Evolutionary conservation across 176 grass and related monocot genomes (phyloP).

Genomic region (Musa acuminata): DNA sequence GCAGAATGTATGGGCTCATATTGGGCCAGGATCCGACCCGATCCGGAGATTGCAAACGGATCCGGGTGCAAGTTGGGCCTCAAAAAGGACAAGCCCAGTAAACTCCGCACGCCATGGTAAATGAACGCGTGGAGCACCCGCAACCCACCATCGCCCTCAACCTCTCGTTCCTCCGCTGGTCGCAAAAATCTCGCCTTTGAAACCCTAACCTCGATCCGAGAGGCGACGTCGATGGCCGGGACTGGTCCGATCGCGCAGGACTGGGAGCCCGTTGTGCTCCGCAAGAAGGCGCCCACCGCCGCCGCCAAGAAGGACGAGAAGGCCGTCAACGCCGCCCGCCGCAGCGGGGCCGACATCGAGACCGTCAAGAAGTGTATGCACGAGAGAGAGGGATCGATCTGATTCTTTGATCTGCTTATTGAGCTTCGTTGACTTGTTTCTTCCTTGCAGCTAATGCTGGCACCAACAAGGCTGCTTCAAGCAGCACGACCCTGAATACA

Average conservation of each 20-base stretch:
- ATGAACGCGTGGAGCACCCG: too few relatives aligned
- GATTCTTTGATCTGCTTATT: background rate
- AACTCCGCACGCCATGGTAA: too few relatives aligned
- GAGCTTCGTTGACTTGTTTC: background rate
- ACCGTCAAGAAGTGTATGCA: constrained; percentile 56
- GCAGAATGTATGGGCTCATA: too few relatives aligned
- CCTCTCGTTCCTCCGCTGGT: background rate
- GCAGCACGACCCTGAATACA: constrained; percentile 48
- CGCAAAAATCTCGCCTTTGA: background rate
- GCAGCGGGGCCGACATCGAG: constrained; percentile 68
- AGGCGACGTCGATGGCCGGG: constrained; percentile 36
- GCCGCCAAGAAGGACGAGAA: constrained; percentile 80
- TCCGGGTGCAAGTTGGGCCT: too few relatives aligned
- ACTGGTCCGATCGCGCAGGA: constrained; percentile 64
- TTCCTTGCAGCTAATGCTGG: constrained; percentile 49
- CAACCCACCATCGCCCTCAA: background rate
- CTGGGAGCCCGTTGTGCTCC: constrained; percentile 74
- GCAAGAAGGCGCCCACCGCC: constrained; percentile 58
- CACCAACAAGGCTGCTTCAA: constrained; percentile 50
- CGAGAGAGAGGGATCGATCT: background rate
- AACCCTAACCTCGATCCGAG: background rate
- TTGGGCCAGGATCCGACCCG: too few relatives aligned
- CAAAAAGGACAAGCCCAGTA: too few relatives aligned
- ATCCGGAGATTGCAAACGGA: too few relatives aligned
- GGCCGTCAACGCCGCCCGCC: constrained; percentile 71